These are phyloP conservation scores for Mortierella hygrophila DNA, from an alignment of 192 early-diverging fungal genomes.

Conservation along the genomic window DNA sequence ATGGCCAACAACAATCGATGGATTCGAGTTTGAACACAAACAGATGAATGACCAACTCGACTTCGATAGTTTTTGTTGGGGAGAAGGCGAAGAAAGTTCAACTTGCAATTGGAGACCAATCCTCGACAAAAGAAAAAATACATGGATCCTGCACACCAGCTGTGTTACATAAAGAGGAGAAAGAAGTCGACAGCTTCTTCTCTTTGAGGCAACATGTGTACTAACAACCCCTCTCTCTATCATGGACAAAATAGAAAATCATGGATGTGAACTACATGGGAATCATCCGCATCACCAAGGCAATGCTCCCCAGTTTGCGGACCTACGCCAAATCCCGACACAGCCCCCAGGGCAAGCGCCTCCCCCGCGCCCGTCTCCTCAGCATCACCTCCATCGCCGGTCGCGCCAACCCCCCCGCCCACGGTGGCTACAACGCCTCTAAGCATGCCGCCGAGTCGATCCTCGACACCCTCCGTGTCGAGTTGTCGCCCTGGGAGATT, in stretches of 20 bases:
- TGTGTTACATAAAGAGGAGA: background rate
- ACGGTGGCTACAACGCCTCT: constrained; percentile 58
- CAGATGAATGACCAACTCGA: background rate
- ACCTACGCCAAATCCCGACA: constrained; percentile 38
- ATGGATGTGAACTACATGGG: constrained; percentile 64
- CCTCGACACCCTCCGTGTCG: constrained; percentile 58
- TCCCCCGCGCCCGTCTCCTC: constrained; percentile 55
- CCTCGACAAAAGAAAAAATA: background rate
- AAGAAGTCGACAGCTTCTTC: background rate
- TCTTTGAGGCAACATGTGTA: background rate
- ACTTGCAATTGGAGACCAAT: background rate
- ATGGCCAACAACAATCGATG: too few relatives aligned
- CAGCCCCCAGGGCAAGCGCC: constrained; percentile 48
- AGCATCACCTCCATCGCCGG: constrained; percentile 60
- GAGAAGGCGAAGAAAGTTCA: background rate
- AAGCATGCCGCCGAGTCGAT: constrained; percentile 63
- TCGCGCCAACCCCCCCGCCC: constrained; percentile 52
- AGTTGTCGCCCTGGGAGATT: constrained; percentile 62
- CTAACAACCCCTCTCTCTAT: background rate
- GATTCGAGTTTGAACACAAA: too few relatives aligned
- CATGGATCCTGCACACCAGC: background rate
- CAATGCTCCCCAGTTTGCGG: constrained; percentile 53
- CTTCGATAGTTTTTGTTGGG: constrained; percentile 16
- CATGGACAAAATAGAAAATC: constrained; percentile 31
- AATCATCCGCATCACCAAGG: constrained; percentile 57